A percentile compares a stretch with the other conserved stretches of the same genome.
These are phyloP conservation scores for Trichocomaceae sp. DNA, from an alignment of 2,329 filamentous ascomycete genomes.

Conservation along the genomic window DNA sequence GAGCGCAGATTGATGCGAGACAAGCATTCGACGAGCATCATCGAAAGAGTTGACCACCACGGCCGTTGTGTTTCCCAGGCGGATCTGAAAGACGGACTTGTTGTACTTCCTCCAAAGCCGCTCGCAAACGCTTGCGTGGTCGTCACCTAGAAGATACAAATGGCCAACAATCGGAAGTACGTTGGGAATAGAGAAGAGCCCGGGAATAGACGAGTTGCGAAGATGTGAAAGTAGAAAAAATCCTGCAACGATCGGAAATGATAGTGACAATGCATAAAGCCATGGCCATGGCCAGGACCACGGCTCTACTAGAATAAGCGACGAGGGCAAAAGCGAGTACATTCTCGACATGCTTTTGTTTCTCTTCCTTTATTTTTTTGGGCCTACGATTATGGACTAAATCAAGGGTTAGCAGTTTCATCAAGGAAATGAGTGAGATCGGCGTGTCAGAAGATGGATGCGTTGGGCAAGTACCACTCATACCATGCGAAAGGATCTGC, in stretches of 20 bases:
- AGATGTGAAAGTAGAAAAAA: not conserved
- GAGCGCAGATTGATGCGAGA: constrained; percentile 64
- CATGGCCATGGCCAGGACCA: not conserved
- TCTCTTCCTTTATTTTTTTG: no score
- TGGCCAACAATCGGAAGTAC: constrained; percentile 53
- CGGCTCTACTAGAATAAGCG: not conserved
- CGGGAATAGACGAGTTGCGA: not conserved
- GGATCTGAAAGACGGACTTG: constrained; percentile 49
- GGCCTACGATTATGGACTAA: not conserved
- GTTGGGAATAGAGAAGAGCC: constrained; percentile 41
- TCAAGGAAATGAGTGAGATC: constrained; percentile 17
- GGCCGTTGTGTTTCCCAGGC: constrained; percentile 45
- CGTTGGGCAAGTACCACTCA: no score
- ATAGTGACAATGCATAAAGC: not conserved
- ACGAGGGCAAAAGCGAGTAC: not conserved
- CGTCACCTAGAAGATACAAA: constrained; percentile 49
- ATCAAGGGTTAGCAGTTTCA: constrained; percentile 15
- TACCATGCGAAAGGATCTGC: no score
- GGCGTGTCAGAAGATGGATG: no score
- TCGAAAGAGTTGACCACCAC: constrained; percentile 70
- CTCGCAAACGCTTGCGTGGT: constrained; percentile 48
- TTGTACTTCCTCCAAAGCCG: constrained; percentile 49
- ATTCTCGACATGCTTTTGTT: not conserved
- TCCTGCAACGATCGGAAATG: not conserved
- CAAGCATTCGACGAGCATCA: constrained; percentile 59